These are phyloP conservation scores for Tricholoma furcatifolium DNA, from an alignment of 768 basidiomycete genomes.

Conservation along the genomic window DNA sequence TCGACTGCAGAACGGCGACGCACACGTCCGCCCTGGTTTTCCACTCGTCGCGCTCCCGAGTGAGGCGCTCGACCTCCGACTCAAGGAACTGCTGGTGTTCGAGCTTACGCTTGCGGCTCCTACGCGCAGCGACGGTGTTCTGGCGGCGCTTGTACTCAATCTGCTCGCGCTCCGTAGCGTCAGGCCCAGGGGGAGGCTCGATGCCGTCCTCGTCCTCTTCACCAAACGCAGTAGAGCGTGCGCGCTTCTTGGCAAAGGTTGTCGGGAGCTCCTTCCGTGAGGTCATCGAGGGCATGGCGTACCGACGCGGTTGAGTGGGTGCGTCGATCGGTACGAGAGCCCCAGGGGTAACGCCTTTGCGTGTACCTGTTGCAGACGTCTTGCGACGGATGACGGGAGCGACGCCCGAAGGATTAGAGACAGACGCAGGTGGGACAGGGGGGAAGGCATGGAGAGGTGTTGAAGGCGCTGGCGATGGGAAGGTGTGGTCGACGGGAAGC, in stretches of 20 bases:
- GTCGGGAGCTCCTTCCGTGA: slow-evolving; percentile 74
- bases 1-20: slow-evolving; percentile 43
- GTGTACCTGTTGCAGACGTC: slow-evolving; percentile 57
- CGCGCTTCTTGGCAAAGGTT: slow-evolving; percentile 65
- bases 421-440: too few relatives aligned
- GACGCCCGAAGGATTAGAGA: not conserved
- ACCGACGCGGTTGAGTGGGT: slow-evolving; percentile 71
- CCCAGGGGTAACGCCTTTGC: slow-evolving; percentile 63
- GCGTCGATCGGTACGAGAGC: slow-evolving; percentile 69
- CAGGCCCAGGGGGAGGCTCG: slow-evolving; percentile 30
- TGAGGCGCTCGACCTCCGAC: slow-evolving; percentile 41
- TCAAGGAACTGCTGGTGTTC: slow-evolving; percentile 66
- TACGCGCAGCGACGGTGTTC: slow-evolving; percentile 79
- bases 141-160: slow-evolving; percentile 78
- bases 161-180: slow-evolving; percentile 53
- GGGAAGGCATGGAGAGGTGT: slow-evolving; percentile 7
- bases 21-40: slow-evolving; percentile 41
- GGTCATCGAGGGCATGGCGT: slow-evolving; percentile 62
- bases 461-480: slow-evolving; percentile 8
- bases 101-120: slow-evolving; percentile 72
- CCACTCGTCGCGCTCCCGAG: slow-evolving; percentile 55
- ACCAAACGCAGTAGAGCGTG: slow-evolving; percentile 41
- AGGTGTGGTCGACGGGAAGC: slow-evolving; percentile 14
- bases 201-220: slow-evolving; percentile 49
- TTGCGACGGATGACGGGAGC: slow-evolving; percentile 29